These are phyloP conservation scores for Trametes cubensis DNA, from an alignment of 768 basidiomycete genomes.

Conservation along the genomic window DNA sequence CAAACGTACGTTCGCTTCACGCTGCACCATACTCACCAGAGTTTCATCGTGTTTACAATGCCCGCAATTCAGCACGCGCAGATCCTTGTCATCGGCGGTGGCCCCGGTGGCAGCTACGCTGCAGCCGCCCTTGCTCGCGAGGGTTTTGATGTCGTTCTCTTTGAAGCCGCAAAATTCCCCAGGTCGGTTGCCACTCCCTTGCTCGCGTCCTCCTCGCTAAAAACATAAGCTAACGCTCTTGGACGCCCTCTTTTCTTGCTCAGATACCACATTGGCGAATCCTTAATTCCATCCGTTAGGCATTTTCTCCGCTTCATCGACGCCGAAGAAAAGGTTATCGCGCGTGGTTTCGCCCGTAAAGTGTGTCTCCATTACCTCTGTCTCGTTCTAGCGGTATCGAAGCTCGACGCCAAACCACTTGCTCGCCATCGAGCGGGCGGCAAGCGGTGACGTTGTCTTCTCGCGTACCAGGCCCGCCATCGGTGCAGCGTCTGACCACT, in stretches of 20 bases:
- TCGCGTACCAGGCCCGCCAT: background rate
- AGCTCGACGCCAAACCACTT: background rate
- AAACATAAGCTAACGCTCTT: background rate
- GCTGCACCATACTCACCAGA: background rate
- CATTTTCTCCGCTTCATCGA: conserved; percentile 56
- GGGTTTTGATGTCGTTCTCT: conserved; percentile 56
- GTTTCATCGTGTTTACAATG: background rate
- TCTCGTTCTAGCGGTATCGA: background rate
- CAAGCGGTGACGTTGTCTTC: background rate
- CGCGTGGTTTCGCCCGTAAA: conserved; percentile 51
- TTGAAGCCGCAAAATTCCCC: conserved; percentile 60
- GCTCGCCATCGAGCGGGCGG: conserved; percentile 3
- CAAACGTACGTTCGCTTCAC: conserved; percentile 9
- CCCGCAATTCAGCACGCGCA: conserved; percentile 30
- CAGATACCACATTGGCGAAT: conserved; percentile 54
- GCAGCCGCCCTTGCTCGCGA: conserved; percentile 59
- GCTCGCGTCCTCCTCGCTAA: background rate
- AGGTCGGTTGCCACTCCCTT: conserved; percentile 37
- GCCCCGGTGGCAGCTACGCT: conserved; percentile 60
- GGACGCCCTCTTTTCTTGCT: background rate
- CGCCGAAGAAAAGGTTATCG: conserved; percentile 46
- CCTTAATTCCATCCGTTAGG: conserved; percentile 52
- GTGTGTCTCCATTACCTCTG: conserved; percentile 33
- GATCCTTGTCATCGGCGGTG: conserved; percentile 60
- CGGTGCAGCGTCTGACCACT: conserved; percentile 4